Evolutionary conservation across 306 rosid species (phyloP), one percentile per base, ranked within the genome.

Genomic region (Cicer cuneatum): DNA sequence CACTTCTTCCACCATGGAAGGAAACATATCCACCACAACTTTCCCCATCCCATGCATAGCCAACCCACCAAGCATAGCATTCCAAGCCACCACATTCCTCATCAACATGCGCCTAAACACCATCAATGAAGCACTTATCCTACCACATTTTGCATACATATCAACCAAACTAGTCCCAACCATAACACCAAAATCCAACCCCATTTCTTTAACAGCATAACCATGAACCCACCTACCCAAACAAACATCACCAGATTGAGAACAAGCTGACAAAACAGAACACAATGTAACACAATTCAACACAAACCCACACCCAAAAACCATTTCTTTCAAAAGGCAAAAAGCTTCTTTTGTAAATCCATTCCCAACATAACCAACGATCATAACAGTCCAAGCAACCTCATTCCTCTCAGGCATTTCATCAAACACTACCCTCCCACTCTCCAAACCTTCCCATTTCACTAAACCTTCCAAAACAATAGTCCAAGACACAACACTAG

Each of bases 381-480:
- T 78, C 93, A 92, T 78, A 53, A 89, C 65, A 46, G 97, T 92
- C 97, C 97, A 86, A 66, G 93, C 89, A 69, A 89, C 87, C 75
- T 80, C 97, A 69, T 92, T 92, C 71, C 80, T 89, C 79, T 88
- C 93, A 1, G 85, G 88, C 97, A 89, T 92, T 66, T 6, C 72
- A 60, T 89, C 88, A 66, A 89, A 88, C 89, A 87, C 82, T 60
- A 15, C 49, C 42, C 90, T 85, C 78, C 89, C 96, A 80, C 72
- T 80, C 57, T 62, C 77, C 71, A 89, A 82, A 54, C 97, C 88
- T 80, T 85, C 96, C 77, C 70, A 85, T 73, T 73, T 86, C 45
- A 89, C 86, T 40, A 68, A 80, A 16, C 93, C 90, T 14, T 88
- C 91, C 87, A 89, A 81, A 70, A 89, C 69, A 77, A 83, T 91